phyloP scores from a whole-genome alignment of 495 filamentous ascomycete genomes.

The Platismatia glauca region DNA sequence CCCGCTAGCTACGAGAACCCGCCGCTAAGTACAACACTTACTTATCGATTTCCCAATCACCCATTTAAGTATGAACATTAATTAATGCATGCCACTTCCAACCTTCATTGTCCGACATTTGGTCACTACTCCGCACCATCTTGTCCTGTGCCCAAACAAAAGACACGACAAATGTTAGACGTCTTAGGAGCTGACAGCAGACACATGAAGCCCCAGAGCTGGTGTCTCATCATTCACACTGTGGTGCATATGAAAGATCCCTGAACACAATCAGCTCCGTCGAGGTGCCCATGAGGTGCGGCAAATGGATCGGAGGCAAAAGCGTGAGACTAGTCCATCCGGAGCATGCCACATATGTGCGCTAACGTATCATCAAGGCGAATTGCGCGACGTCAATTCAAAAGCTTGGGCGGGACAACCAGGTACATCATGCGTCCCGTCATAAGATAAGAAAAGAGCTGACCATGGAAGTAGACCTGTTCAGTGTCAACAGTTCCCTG shows the following conservation, averaged over 20 bases:
- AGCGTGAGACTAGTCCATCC: conserved; percentile 48
- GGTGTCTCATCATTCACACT: conserved; percentile 5
- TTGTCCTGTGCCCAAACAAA: neutral
- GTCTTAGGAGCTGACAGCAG: neutral
- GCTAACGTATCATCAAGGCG: conserved; percentile 48
- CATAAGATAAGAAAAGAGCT: conserved; percentile 8
- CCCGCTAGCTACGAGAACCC: neutral
- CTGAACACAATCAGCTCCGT: conserved; percentile 8
- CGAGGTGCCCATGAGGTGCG: neutral
- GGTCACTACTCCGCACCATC: neutral
- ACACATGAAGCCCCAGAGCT: conserved; percentile 17
- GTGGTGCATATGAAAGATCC: conserved; percentile 16
- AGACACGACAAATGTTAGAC: neutral
- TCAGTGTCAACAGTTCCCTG: conserved; percentile 67
- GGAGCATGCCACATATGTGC: conserved; percentile 18
- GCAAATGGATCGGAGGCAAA: conserved; percentile 73
- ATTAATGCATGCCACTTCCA: neutral
- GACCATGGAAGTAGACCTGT: conserved; percentile 53
- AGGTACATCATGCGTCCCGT: conserved; percentile 44
- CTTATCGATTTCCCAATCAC: neutral
- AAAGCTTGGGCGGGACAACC: conserved; percentile 80
- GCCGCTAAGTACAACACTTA: neutral
- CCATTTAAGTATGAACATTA: no score
- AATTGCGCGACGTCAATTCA: conserved; percentile 79
- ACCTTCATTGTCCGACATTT: neutral